Evolutionary conservation across 441 rosid genomes (phyloP).

Genomic region (Euphorbia corollata): DNA sequence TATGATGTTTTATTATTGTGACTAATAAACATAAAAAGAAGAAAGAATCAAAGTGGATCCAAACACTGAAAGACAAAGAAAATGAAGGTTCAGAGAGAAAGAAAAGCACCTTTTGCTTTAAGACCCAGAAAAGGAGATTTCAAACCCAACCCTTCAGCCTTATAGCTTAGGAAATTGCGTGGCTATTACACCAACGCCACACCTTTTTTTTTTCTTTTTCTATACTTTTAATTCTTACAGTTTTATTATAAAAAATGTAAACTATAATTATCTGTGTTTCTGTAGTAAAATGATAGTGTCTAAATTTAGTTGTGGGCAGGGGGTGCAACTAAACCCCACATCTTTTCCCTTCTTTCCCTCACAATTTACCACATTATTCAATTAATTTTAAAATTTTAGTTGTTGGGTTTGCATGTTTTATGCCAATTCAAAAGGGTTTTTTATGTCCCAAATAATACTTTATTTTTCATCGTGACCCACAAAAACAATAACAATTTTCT

Average conservation of each 20-base stretch:
- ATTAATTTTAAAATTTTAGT: constrained; percentile 22
- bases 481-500: neutral
- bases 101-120: constrained; percentile 76
- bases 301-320: constrained; percentile 54
- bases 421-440: constrained; percentile 43
- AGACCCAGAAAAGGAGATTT: constrained; percentile 66
- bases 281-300: constrained; percentile 27
- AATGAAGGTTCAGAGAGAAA: constrained; percentile 51
- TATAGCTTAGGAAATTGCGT: constrained; percentile 54
- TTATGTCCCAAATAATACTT: constrained; percentile 13
- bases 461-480: constrained; percentile 21
- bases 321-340: constrained; percentile 41
- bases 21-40: too few species aligned
- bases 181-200: constrained; percentile 29
- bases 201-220: constrained; percentile 18
- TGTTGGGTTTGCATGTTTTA: constrained; percentile 33
- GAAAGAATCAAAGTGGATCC: constrained; percentile 66
- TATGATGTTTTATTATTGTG: too few species aligned
- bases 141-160: constrained; percentile 39
- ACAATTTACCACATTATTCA: constrained; percentile 20
- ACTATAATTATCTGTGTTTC: constrained; percentile 10
- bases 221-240: constrained; percentile 20
- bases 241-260: neutral
- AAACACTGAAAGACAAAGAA: constrained; percentile 66
- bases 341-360: constrained; percentile 40